These are phyloP conservation scores for Avena eriantha DNA, from an alignment of 176 grass and related monocot species.

Conservation along the genomic window DNA sequence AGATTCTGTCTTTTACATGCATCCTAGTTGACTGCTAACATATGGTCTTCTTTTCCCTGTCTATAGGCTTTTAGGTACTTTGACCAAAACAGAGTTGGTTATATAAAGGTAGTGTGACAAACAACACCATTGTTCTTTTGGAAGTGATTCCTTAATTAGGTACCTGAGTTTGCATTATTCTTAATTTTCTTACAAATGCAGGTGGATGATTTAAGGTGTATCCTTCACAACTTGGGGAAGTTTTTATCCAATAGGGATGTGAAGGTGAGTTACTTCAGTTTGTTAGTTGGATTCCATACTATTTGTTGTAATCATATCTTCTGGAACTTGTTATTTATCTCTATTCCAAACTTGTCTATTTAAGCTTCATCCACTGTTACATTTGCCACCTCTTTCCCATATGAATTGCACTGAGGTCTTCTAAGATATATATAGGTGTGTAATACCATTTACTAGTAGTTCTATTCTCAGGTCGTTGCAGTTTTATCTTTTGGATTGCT, in stretches of 20 bases:
- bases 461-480: background rate
- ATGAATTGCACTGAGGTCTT: background rate
- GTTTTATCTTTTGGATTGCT: background rate
- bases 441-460: background rate
- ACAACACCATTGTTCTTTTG: conserved; percentile 31
- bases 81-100: conserved; percentile 78
- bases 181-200: conserved; percentile 47
- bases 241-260: conserved; percentile 90
- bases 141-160: background rate
- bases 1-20: background rate
- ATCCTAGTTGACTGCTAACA: conserved; percentile 20
- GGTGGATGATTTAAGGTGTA: conserved; percentile 97
- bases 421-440: background rate
- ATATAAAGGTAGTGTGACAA: conserved; percentile 67
- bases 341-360: background rate
- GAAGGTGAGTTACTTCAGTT: conserved; percentile 66
- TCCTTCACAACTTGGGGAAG: conserved; percentile 95
- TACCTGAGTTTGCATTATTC: conserved; percentile 27
- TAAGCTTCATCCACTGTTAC: background rate
- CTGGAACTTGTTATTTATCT: background rate
- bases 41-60: conserved; percentile 10
- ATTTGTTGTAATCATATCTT: background rate
- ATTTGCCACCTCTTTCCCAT: background rate
- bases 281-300: conserved; percentile 21
- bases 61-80: conserved; percentile 98